A percentile compares a stretch with the other conserved stretches of the same genome.
Evolutionary conservation across 2,329 filamentous ascomycete species (phyloP).

Genomic region (Curvularia lunata): DNA sequence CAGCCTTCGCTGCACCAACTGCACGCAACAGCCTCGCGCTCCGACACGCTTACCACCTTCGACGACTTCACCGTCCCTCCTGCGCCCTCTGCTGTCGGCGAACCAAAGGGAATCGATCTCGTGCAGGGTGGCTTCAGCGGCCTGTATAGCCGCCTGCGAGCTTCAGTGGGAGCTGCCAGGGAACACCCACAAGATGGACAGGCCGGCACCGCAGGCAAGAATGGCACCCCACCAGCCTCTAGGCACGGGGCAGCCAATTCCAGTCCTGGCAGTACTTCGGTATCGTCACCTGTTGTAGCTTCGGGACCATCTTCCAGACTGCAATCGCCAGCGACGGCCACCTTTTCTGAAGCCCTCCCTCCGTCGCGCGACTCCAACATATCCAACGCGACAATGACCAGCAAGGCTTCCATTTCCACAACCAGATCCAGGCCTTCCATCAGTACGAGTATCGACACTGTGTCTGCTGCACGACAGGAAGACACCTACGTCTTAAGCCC

Average conservation of each 20-base stretch:
- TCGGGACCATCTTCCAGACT: conserved; percentile 47
- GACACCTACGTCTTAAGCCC: conserved; percentile 36
- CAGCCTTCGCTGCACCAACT: conserved; percentile 73
- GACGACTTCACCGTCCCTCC: conserved; percentile 85
- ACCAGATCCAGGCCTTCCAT: conserved; percentile 41
- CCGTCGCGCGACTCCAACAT: conserved; percentile 45
- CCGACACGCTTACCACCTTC: conserved; percentile 86
- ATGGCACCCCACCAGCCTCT: conserved; percentile 19
- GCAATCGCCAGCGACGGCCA: conserved; percentile 48
- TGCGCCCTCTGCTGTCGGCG: conserved; percentile 61
- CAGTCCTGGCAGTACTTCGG: conserved; percentile 38
- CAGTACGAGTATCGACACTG: conserved; percentile 30
- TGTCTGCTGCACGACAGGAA: conserved; percentile 32
- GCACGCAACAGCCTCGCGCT: conserved; percentile 85
- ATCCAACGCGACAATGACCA: conserved; percentile 37
- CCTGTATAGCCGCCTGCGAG: conserved; percentile 83
- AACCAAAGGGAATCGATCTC: conserved; percentile 75
- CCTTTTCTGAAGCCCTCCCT: conserved; percentile 45
- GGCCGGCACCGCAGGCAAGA: conserved; percentile 35
- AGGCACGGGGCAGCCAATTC: conserved; percentile 20
- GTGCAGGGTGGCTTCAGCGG: conserved; percentile 88
- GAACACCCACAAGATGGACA: conserved; percentile 50
- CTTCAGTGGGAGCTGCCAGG: conserved; percentile 76
- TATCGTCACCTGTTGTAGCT: conserved; percentile 46
- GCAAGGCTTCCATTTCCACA: conserved; percentile 39